Conservation (phyloP, 1,284 basidiomycete genomes). For the Ganoderma leucocontextum region DNA sequence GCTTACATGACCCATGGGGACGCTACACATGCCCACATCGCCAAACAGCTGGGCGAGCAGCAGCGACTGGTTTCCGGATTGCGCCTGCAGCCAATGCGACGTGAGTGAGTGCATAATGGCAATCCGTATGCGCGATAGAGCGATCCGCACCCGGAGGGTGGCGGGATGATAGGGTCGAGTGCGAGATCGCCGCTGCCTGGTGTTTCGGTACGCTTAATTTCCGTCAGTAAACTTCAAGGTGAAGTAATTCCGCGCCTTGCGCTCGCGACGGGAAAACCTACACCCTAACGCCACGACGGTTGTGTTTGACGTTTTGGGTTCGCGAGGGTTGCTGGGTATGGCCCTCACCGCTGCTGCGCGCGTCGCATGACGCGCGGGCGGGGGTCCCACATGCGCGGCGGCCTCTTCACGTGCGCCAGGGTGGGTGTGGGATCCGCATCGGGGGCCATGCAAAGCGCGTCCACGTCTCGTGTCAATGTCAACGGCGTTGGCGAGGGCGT, state of each 20-base stretch:
- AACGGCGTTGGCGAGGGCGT: conserved; percentile 2
- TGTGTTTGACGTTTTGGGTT: conserved; percentile 19
- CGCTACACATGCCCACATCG: conserved; percentile 32
- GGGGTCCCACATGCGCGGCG: conserved; percentile 24
- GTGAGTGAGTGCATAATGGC: conserved; percentile 5
- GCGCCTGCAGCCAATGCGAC: conserved; percentile 14
- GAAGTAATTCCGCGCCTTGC: conserved; percentile 23
- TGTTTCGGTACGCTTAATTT: conserved; percentile 27
- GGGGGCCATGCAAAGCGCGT: conserved; percentile 19
- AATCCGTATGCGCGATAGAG: not conserved
- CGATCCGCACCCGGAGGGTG: conserved; percentile 6
- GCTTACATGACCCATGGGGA: conserved; percentile 19
- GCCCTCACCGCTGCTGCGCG: conserved; percentile 10
- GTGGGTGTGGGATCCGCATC: conserved; percentile 25
- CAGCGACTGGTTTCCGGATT: conserved; percentile 17
- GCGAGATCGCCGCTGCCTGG: conserved; percentile 15
- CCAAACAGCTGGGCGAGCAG: conserved; percentile 24
- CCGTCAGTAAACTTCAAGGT: conserved; percentile 24
- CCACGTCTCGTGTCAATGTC: conserved; percentile 18
- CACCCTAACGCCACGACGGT: conserved; percentile 34
- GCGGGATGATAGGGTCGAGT: conserved; percentile 2
- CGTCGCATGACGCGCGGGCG: not conserved
- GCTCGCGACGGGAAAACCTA: conserved; percentile 14
- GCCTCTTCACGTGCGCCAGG: conserved; percentile 18
- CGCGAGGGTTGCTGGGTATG: conserved; percentile 1